Conservation (phyloP, 768 basidiomycete genomes). For the Boletus bicolor region DNA sequence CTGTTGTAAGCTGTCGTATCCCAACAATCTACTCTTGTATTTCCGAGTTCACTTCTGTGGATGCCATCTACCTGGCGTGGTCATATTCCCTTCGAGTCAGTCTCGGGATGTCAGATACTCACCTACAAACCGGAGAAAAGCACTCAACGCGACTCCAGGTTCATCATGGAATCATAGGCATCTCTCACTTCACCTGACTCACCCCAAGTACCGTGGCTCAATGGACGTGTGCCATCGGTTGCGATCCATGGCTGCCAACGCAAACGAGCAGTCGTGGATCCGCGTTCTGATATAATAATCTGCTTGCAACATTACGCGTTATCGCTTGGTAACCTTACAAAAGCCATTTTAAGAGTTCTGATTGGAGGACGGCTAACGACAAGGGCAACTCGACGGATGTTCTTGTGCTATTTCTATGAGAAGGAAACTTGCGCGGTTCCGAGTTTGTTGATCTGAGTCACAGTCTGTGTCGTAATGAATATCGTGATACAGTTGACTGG, state of each 20-base stretch:
- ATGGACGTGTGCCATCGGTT: neutral
- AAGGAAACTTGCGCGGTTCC: neutral
- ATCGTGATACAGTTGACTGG: neutral
- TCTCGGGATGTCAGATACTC: neutral
- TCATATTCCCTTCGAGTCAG: neutral
- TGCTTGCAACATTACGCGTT: neutral
- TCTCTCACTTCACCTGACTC: neutral
- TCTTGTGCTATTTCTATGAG: neutral
- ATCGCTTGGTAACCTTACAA: neutral
- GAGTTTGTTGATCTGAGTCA: neutral
- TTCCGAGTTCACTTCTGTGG: slow-evolving; percentile 3
- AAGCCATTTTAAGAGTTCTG: neutral
- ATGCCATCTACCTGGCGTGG: neutral
- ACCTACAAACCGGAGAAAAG: neutral
- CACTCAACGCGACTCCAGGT: neutral
- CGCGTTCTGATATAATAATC: neutral
- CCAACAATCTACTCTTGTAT: slow-evolving; percentile 15
- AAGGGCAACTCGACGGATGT: too few species aligned
- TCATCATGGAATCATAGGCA: neutral
- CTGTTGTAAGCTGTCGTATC: slow-evolving; percentile 20
- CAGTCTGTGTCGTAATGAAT: neutral
- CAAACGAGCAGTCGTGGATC: neutral
- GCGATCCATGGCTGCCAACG: neutral
- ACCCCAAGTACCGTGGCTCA: neutral
- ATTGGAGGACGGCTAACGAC: neutral